Base-by-base conservation (phyloP, 495 filamentous ascomycete species). In the Neurospora sp. region DNA sequence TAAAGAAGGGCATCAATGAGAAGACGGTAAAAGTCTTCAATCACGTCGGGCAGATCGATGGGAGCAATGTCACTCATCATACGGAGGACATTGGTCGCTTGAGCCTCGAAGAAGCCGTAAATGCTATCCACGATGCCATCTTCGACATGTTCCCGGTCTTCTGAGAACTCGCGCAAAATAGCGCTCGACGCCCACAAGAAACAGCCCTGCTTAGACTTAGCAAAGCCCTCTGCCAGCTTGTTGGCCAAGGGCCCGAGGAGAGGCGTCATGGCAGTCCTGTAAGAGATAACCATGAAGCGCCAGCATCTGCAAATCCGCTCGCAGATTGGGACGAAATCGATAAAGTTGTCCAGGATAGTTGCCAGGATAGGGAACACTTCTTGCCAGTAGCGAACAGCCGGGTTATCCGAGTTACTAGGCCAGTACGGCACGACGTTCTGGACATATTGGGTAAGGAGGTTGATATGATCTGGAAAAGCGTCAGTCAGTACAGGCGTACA, bases 1-100 rank as follows among this genome's bases (percentile, higher is more conserved):
- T 94, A 99, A 74, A 97, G 91, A 20, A 97, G 87, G 27, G 94
- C 94, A 82, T 98, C 95, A 14, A 92, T 90, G 5, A 93, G 89
- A 16, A 99, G 88, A 38, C 96, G 93, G 87, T 96, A 99, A 84
- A 97, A 99, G 80, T 99, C 96, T 83, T 99, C 96, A 78, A 98
- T 98, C 72, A 99, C 94, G 83, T 99, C 96, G 11, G 96, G 95
- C 12, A 98, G 86, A 76, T 98, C 94, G 77, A 91, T 88, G 12
- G 96, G 93, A 18, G 91, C 88, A 16, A 97, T 80, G 77, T 95
- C 92, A 83, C 93, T 97, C 83, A 99, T 87, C 75, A 93, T 91
- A 31, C 92, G 90, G 71, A 99, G 87, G 83, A 98, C 97, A 39
- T 89, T 92, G 27, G 91, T 89, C 8, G 93, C 90, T 82, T 99